A percentile compares a stretch with the other conserved stretches of the same genome.
Conservation (phyloP, 371 early-diverging fungal species). For the Mortierella sp. region DNA sequence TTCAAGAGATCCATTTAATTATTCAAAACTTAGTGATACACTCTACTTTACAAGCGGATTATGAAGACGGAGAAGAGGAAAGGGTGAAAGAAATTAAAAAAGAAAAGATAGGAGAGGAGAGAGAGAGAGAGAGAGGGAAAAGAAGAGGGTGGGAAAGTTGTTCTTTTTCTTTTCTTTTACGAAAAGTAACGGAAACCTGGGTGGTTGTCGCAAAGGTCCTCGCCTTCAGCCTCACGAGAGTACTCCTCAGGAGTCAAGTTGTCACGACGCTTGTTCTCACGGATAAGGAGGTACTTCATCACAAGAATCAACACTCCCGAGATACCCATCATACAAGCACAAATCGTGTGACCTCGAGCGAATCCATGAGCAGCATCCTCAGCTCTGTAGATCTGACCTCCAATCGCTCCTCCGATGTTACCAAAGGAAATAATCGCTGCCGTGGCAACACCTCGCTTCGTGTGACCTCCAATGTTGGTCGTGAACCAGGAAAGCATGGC, state of each 20-base stretch:
- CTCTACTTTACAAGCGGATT: no score
- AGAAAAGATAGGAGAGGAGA: no score
- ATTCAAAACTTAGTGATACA: no score
- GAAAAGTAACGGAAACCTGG: conserved; percentile 69
- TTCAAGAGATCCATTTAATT: no score
- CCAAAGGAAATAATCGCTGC: conserved; percentile 72
- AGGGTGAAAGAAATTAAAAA: no score
- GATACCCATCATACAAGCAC: conserved; percentile 56
- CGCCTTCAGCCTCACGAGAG: conserved; percentile 55
- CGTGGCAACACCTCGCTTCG: conserved; percentile 70
- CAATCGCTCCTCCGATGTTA: conserved; percentile 72
- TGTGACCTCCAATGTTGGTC: conserved; percentile 71
- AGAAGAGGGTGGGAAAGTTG: no score
- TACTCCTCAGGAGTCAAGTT: conserved; percentile 64
- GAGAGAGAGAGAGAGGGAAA: no score
- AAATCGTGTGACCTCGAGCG: conserved; percentile 58
- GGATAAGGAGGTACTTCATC: conserved; percentile 57
- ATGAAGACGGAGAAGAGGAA: no score
- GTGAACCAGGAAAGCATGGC: conserved; percentile 72
- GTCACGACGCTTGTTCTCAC: conserved; percentile 66
- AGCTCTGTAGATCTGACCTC: conserved; percentile 70
- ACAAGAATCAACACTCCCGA: conserved; percentile 53
- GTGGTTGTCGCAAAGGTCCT: conserved; percentile 68
- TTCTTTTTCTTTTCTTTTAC: conserved; percentile 29
- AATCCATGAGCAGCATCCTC: conserved; percentile 45